Conservation (phyloP, 1,284 basidiomycete genomes). For the Clitocybe nebularis region DNA sequence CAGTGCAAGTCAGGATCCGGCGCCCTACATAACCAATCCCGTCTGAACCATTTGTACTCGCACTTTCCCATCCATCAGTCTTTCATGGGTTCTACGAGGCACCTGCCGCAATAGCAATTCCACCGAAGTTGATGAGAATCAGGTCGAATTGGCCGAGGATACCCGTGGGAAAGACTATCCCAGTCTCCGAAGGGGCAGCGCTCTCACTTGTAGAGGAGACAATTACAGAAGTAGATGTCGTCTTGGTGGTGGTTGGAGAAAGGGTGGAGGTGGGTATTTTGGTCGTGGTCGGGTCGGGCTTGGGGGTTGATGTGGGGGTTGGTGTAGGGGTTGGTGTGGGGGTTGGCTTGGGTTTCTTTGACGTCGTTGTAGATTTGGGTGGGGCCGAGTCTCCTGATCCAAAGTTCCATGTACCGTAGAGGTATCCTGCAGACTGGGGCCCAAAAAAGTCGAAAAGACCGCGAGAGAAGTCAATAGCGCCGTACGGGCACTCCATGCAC, state of each 20-base stretch:
- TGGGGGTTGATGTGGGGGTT: conserved; percentile 16
- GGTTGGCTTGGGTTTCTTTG: conserved; percentile 11
- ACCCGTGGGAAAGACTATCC: conserved; percentile 13
- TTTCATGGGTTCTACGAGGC: too few relatives aligned
- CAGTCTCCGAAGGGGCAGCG: conserved; percentile 14
- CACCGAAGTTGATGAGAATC: conserved; percentile 17
- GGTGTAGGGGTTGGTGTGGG: conserved; percentile 17
- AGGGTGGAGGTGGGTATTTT: conserved; percentile 14
- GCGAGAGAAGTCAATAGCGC: conserved; percentile 75
- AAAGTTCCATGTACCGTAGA: conserved; percentile 57
- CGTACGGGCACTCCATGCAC: conserved; percentile 70
- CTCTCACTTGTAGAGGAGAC: conserved; percentile 13
- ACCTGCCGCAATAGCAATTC: conserved; percentile 12
- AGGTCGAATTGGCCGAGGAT: conserved; percentile 16
- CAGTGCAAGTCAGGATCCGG: too few relatives aligned
- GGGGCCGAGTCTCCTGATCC: conserved; percentile 22
- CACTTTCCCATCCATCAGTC: too few relatives aligned
- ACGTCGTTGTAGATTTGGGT: conserved; percentile 18
- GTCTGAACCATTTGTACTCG: too few relatives aligned
- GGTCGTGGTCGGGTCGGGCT: conserved; percentile 13
- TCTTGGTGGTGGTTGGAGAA: conserved; percentile 11
- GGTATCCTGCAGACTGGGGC: conserved; percentile 40
- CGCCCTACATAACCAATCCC: too few relatives aligned
- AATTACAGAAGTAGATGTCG: conserved; percentile 18
- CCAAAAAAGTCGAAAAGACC: conserved; percentile 70